Conservation (phyloP, 192 early-diverging fungal genomes). For the Backusella parvicylindrica region DNA sequence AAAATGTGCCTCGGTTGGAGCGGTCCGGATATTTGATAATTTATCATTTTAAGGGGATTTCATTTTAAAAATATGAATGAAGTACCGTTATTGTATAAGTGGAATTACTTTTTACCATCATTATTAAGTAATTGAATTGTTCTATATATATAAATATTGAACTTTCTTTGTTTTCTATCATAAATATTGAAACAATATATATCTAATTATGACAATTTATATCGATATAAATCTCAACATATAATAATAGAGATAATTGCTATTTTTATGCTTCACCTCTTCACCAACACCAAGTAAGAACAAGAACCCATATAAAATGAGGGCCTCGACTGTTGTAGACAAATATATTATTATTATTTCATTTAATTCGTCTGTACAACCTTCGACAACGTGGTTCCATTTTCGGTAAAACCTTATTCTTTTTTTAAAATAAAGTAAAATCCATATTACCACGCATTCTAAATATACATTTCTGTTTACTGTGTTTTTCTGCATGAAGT, state of each 20-base stretch:
- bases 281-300: too few relatives aligned
- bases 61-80: too few relatives aligned
- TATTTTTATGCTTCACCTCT: too few relatives aligned
- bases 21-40: not conserved
- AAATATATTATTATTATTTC: not conserved
- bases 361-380: not conserved
- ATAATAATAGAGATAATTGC: too few relatives aligned
- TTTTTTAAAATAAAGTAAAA: not conserved
- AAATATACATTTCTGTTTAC: not conserved
- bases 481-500: not conserved
- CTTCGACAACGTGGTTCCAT: not conserved
- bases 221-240: too few relatives aligned
- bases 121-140: too few relatives aligned
- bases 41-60: not conserved
- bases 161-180: too few relatives aligned
- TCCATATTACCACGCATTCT: not conserved
- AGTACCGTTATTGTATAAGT: too few relatives aligned
- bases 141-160: too few relatives aligned
- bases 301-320: not conserved
- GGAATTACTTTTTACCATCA: too few relatives aligned
- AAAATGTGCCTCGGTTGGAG: not conserved
- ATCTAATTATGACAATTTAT: too few relatives aligned
- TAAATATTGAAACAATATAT: too few relatives aligned
- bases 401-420: conserved; percentile 3
- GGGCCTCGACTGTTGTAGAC: not conserved